Percentiles rank a stretch among this genome's conserved stretches.
These are phyloP conservation scores for Vaccinium corymbosum DNA, from an alignment of 148 eudicot genomes.

Conservation along the genomic window DNA sequence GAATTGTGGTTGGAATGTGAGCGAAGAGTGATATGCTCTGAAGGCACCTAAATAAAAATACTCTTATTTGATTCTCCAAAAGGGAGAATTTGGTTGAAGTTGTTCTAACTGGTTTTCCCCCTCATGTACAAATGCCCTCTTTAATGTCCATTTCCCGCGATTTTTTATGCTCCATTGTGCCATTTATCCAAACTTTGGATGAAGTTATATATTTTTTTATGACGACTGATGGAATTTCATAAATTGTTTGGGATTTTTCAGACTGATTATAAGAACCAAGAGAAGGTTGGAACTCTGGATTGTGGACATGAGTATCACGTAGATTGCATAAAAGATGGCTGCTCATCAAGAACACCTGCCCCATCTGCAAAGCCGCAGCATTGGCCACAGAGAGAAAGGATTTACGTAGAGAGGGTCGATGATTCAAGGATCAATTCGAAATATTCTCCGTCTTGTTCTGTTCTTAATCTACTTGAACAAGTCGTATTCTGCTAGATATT, in stretches of 20 bases:
- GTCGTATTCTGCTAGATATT: slow-evolving; percentile 17
- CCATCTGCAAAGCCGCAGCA: slow-evolving; percentile 74
- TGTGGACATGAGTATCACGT: slow-evolving; percentile 91
- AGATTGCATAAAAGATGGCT: slow-evolving; percentile 80
- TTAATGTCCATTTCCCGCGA: not conserved
- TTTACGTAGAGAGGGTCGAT: slow-evolving; percentile 1
- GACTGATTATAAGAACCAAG: slow-evolving; percentile 69
- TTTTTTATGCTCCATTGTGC: not conserved
- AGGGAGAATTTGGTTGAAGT: not conserved
- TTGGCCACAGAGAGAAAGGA: slow-evolving; percentile 40
- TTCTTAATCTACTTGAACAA: not conserved
- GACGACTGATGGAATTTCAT: slow-evolving; percentile 2
- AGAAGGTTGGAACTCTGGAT: slow-evolving; percentile 58
- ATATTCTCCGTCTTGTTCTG: slow-evolving; percentile 2
- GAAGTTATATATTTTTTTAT: not conserved
- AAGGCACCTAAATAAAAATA: not conserved
- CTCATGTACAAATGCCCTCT: not conserved
- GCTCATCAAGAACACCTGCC: slow-evolving; percentile 74
- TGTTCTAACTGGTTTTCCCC: too few relatives aligned
- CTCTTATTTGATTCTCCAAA: not conserved
- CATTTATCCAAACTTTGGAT: not conserved
- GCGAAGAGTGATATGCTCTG: not conserved
- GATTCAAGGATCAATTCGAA: not conserved
- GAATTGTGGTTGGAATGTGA: not conserved
- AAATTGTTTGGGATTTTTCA: slow-evolving; percentile 31